phyloP scores from a whole-genome alignment of 2,329 filamentous ascomycete species.

The Neurospora crassa region DNA sequence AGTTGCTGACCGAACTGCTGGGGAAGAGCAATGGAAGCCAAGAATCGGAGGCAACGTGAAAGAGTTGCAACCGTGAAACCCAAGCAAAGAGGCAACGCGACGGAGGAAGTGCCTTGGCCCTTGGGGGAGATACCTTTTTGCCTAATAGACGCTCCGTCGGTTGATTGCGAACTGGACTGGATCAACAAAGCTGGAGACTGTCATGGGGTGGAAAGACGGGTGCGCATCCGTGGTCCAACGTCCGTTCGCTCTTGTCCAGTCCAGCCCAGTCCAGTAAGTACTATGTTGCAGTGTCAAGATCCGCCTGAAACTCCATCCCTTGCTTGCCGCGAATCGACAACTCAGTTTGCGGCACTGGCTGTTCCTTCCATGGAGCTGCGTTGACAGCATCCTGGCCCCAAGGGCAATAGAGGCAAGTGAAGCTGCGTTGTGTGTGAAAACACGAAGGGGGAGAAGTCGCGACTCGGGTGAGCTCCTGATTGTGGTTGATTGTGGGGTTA shows the following conservation, averaged over 20 bases:
- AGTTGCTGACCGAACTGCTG: neutral
- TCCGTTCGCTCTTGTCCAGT: neutral
- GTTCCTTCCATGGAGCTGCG: neutral
- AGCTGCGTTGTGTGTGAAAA: neutral
- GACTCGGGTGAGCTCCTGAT: neutral
- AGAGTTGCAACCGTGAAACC: neutral
- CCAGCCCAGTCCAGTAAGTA: too few relatives aligned
- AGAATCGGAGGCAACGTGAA: neutral
- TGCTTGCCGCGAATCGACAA: neutral
- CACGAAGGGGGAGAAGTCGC: neutral
- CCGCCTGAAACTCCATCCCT: neutral
- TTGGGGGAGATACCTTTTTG: neutral
- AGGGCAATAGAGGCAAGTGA: neutral
- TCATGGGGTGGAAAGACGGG: neutral
- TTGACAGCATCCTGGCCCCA: neutral
- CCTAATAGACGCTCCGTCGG: neutral
- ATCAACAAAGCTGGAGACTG: neutral
- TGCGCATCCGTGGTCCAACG: neutral
- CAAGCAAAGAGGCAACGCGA: neutral
- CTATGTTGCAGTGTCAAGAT: too few relatives aligned
- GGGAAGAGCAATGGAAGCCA: neutral
- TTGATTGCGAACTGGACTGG: neutral
- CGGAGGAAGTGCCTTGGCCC: neutral
- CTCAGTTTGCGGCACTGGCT: neutral
- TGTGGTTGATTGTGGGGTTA: constrained; percentile 9